Evolutionary conservation across 2,329 filamentous ascomycete species (phyloP), one percentile per base, ranked within the genome.

Genomic region (Metarhizium humberi): DNA sequence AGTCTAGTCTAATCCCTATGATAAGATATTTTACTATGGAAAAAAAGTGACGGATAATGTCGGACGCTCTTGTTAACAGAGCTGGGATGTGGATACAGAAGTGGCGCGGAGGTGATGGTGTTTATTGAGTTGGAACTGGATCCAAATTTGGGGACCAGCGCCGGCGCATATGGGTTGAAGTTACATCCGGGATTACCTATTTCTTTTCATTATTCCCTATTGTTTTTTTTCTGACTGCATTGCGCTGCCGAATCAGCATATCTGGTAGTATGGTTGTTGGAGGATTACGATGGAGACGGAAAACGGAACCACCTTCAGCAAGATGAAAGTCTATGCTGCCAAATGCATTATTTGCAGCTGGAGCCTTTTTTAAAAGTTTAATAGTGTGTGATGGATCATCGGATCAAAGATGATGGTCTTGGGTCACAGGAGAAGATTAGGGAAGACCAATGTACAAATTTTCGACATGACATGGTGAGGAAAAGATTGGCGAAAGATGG

Each of bases 101-200:
- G 18, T 11, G 49, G 34, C 50, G 13, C 10, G 50, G 11, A 45
- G 61, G 58, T 57, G 60, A 62, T 60, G 65, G 60, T 60, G 63
- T 60, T 61, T 64, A 64, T 62, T 60, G 65, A 64, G 63, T 67
- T 65, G 60, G 64, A 64, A 63, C 61, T 62, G 62, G 65, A 62
- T 65, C 68, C 64, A 64, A 62, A 62, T 65, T 64, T 64, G 18
- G 50, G 51, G 64, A 60, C 55, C 57, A 58, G 54, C 55, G 51
- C 55, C 52, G 59, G 61, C 61, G 56, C 54, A 58, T 55, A 58
- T 47, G 60, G 58, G 43, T 48, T 51, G 57, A 55, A 18, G 34
- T 56, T 59, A 55, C 58, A 60, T 62, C 56, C 50, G 50, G 55
- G 45, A 34, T 49, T 56, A n/a, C 45, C 43, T 50, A 13, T 52